phyloP scores from a whole-genome alignment of 2,329 filamentous ascomycete species.

The Aspergillus thermomutatus region DNA sequence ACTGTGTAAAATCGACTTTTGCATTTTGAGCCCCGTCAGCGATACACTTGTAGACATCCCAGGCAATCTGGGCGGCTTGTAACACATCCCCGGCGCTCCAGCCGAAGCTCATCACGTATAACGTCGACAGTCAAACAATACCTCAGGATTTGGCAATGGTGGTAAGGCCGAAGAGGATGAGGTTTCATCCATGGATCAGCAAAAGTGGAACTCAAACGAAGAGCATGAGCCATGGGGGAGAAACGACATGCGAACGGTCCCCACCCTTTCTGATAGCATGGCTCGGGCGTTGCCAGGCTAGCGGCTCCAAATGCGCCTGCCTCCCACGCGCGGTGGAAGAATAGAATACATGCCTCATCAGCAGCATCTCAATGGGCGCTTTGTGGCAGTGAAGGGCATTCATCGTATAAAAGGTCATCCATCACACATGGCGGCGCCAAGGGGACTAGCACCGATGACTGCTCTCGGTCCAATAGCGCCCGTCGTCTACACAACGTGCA shows the following conservation, averaged over 20 bases:
- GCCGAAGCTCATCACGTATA: background rate
- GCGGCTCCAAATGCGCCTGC: background rate
- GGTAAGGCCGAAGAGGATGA: background rate
- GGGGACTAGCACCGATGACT: background rate
- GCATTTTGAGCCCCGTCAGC: slow-evolving; percentile 2
- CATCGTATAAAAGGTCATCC: background rate
- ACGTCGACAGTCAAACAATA: background rate
- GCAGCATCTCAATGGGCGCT: background rate
- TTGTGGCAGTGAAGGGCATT: background rate
- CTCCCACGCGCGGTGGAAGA: background rate
- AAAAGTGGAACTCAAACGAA: background rate
- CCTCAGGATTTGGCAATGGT: background rate
- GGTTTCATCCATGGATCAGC: background rate
- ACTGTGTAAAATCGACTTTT: slow-evolving; percentile 4
- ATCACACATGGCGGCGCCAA: background rate
- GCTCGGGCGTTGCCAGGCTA: background rate
- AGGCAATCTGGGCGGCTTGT: background rate
- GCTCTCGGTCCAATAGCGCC: background rate
- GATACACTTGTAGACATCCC: slow-evolving; percentile 11
- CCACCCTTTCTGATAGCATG: background rate
- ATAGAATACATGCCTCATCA: background rate
- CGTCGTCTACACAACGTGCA: background rate
- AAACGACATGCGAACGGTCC: background rate
- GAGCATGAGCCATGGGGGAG: background rate
- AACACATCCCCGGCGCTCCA: background rate